Evolutionary conservation across 2,329 filamentous ascomycete species (phyloP), one percentile per base, ranked within the genome.

Genomic region (Hymenoscyphus fructigenus): DNA sequence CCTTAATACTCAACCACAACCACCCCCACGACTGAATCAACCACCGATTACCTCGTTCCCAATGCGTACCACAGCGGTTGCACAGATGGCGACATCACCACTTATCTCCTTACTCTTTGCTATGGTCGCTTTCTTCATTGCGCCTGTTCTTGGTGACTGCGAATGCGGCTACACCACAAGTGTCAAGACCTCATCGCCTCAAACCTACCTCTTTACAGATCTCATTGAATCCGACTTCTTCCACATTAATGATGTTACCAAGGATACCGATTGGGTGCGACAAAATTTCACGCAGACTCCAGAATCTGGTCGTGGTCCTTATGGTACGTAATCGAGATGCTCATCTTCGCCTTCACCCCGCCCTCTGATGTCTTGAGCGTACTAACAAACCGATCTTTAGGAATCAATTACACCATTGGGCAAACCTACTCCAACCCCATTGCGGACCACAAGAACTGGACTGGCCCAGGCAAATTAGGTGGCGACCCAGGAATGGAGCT

Each of bases 161-260:
- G 85, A 90, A 71, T 94, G 91, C 74, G 91, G 91, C 60, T 93
- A 92, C 75, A 83, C 83, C 2, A 76, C 88, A 56, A 80, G 79
- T 66, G 76, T 81, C 15, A 36, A 38, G 47, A 80, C 79, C n/a
- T 73, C 56, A 26, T 53, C 66, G 20, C 28, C 77, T 57, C 76
- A 78, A 32, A 72, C 76, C 57, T 77, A 80, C 50, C 73, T 90
- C 61, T 93, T 91, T 75, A 91, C 88, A 2, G 87, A 93, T 66
- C 74, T 87, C 12, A 76, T 91, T 60, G 90, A 93, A 73, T 88
- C 88, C 23, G 88, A 93, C 77, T 93, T 93, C 73, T 78, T 87
- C 2, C 84, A 85, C 66, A 73, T 85, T 44, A 70, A 78, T 10
- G 75, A 83, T 63, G 77, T 85, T 57, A 77, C 80, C 17, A 72